Conservation (phyloP, 1,139 yeast genomes). For the Yamadazyma dushanensis region DNA sequence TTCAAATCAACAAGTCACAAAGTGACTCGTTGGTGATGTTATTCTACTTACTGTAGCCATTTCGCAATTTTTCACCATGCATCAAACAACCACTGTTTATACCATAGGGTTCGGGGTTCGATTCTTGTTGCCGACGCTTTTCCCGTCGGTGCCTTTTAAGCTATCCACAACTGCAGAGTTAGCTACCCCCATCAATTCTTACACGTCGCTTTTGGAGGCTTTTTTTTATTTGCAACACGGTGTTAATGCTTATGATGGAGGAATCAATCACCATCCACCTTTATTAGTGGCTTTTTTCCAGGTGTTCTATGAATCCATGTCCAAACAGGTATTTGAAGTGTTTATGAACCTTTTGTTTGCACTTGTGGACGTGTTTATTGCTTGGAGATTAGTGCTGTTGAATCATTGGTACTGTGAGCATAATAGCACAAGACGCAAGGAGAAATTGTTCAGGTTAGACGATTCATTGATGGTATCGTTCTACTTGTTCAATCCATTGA, state of each 20-base stretch:
- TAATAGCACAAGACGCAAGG: constrained; percentile 23
- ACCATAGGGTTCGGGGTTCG: constrained; percentile 32
- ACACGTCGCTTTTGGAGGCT: constrained; percentile 72
- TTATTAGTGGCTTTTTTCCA: constrained; percentile 50
- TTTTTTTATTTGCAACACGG: constrained; percentile 62
- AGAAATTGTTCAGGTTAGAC: constrained; percentile 24
- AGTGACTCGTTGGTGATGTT: background rate
- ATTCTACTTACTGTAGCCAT: constrained; percentile 1
- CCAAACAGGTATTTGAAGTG: constrained; percentile 15
- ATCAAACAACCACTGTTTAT: constrained; percentile 1
- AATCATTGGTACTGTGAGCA: constrained; percentile 40
- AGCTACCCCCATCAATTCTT: constrained; percentile 77
- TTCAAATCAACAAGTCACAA: too few relatives aligned
- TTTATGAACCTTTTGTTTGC: constrained; percentile 36
- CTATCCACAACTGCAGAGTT: constrained; percentile 57
- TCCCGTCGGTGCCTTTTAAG: constrained; percentile 30
- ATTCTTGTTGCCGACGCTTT: constrained; percentile 31
- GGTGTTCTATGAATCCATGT: constrained; percentile 24
- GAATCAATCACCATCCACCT: constrained; percentile 86
- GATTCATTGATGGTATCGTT: constrained; percentile 55
- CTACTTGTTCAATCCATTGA: constrained; percentile 79
- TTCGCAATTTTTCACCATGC: constrained; percentile 1
- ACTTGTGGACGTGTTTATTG: constrained; percentile 40
- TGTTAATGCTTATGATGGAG: constrained; percentile 76
- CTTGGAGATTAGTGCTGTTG: constrained; percentile 40